Percentiles rank a stretch among this genome's conserved stretches.
phyloP scores from a whole-genome alignment of 768 basidiomycete genomes.

The Psilocybe subaeruginosa region DNA sequence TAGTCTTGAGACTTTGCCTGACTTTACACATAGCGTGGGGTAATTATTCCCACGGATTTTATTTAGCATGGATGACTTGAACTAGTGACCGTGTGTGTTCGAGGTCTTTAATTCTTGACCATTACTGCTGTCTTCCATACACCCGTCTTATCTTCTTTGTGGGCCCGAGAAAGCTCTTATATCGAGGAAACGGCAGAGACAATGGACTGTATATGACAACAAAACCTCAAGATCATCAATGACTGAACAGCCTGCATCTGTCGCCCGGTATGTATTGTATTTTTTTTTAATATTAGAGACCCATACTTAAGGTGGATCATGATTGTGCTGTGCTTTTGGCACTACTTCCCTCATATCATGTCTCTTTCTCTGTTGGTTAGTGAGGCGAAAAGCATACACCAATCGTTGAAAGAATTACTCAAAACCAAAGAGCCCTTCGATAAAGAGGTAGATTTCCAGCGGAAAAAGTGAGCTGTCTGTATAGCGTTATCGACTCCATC shows the following conservation, averaged over 20 bases:
- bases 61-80: constrained; percentile 11
- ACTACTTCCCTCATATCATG: constrained; percentile 13
- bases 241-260: constrained; percentile 45
- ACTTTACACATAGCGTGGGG: background rate
- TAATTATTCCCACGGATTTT: constrained; percentile 19
- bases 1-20: background rate
- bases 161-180: constrained; percentile 15
- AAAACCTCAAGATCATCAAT: constrained; percentile 30
- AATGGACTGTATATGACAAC: constrained; percentile 35
- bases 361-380: constrained; percentile 39
- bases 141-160: background rate
- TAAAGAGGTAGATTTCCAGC: constrained; percentile 82
- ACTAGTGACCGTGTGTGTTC: constrained; percentile 4
- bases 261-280: constrained; percentile 43
- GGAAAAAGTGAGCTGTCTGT: constrained; percentile 72
- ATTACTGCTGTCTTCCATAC: constrained; percentile 15
- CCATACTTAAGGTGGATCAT: constrained; percentile 13
- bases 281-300: constrained; percentile 10
- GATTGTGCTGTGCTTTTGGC: constrained; percentile 8
- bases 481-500: constrained; percentile 16
- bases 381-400: constrained; percentile 78
- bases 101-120: constrained; percentile 8
- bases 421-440: constrained; percentile 80
- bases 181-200: constrained; percentile 21
- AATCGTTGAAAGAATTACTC: constrained; percentile 74